Evolutionary conservation across 1,139 yeast genomes (phyloP).

Genomic region (Pichia sorboxylosa): DNA sequence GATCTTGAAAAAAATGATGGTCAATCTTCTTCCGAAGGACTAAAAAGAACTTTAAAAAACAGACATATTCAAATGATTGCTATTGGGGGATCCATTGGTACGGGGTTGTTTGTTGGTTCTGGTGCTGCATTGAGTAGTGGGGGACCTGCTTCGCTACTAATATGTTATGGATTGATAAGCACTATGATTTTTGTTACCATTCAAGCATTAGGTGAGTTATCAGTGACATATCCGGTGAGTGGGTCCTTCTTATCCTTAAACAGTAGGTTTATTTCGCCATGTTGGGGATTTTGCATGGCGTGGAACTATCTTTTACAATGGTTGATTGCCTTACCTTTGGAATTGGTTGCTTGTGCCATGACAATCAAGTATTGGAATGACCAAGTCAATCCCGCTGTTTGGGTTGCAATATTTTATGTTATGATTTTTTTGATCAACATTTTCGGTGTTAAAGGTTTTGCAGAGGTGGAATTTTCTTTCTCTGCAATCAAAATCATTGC

Average conservation of each 20-base stretch:
- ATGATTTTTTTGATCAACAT: conserved; percentile 30
- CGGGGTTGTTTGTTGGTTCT: conserved; percentile 42
- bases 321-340: conserved; percentile 56
- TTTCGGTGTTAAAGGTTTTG: conserved; percentile 18
- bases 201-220: conserved; percentile 46
- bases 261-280: conserved; percentile 49
- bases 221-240: conserved; percentile 49
- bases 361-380: conserved; percentile 55
- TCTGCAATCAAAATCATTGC: conserved; percentile 17
- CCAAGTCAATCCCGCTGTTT: conserved; percentile 45
- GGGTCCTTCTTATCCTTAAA: conserved; percentile 57
- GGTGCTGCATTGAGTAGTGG: conserved; percentile 48
- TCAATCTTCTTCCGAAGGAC: conserved; percentile 55
- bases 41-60: conserved; percentile 44
- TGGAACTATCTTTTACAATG: conserved; percentile 57
- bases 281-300: conserved; percentile 63
- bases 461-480: conserved; percentile 18
- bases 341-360: conserved; percentile 55
- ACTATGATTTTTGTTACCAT: conserved; percentile 46
- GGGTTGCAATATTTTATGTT: conserved; percentile 50
- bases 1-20: conserved; percentile 54
- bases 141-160: conserved; percentile 52
- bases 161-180: conserved; percentile 37
- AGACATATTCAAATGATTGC: conserved; percentile 70
- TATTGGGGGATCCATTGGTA: conserved; percentile 76